Evolutionary conservation across 179 eudicot genomes (phyloP).

Genomic region (Beta lomatogona): DNA sequence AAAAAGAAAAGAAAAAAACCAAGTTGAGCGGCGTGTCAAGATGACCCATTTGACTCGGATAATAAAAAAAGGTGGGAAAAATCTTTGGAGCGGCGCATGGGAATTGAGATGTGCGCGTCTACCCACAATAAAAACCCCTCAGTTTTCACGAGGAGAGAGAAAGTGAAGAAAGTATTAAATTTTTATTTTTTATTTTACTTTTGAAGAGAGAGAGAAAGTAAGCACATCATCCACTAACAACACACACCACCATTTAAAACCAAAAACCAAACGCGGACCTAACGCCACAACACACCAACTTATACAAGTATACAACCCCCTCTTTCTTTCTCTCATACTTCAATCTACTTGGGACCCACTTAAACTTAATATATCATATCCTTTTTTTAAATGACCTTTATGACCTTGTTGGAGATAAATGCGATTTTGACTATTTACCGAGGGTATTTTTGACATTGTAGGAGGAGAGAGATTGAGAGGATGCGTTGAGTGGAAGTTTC

Average conservation of each 20-base stretch:
- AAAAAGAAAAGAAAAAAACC: not conserved
- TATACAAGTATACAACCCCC: constrained; percentile 1
- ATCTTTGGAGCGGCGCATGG: constrained; percentile 13
- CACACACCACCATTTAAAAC: constrained; percentile 8
- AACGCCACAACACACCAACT: constrained; percentile 31
- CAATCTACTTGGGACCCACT: constrained; percentile 28
- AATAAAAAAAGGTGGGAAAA: not conserved
- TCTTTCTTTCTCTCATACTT: not conserved
- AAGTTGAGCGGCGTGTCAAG: constrained; percentile 22
- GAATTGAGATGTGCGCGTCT: constrained; percentile 14
- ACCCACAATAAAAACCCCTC: constrained; percentile 11
- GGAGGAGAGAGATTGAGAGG: not conserved
- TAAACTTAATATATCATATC: not conserved
- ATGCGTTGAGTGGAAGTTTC: constrained; percentile 31
- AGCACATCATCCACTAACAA: constrained; percentile 9
- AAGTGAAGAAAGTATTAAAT: not conserved
- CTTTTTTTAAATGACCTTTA: not conserved
- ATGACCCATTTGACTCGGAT: constrained; percentile 20
- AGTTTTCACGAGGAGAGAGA: not conserved
- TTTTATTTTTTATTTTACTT: not conserved
- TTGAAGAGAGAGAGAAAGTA: constrained; percentile 18
- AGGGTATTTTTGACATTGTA: constrained; percentile 16
- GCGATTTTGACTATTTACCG: not conserved
- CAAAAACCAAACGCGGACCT: constrained; percentile 33
- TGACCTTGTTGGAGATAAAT: not conserved